Conservation (phyloP, 148 eudicot species). For the Cornus suecica region DNA sequence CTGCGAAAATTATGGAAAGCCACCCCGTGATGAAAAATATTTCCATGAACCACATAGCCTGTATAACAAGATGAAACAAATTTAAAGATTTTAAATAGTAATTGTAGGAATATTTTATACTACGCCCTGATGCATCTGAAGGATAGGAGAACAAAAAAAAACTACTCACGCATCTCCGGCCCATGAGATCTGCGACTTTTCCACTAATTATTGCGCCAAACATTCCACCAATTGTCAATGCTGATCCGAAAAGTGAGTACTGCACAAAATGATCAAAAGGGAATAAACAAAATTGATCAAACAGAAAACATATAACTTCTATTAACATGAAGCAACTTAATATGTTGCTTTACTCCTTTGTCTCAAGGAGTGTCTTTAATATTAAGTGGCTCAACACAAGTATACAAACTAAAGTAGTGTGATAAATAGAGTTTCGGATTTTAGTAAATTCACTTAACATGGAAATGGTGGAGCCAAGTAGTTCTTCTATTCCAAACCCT, state of each 20-base stretch:
- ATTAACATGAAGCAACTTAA: no score
- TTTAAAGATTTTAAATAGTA: neutral
- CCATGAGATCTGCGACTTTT: constrained; percentile 41
- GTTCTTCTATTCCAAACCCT: no score
- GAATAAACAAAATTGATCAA: neutral
- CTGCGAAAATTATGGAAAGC: constrained; percentile 38
- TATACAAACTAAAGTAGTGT: no score
- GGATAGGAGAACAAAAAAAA: neutral
- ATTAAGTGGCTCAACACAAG: no score
- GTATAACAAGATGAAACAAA: constrained; percentile 14
- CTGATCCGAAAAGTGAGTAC: constrained; percentile 22
- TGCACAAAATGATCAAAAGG: neutral
- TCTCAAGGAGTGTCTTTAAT: no score
- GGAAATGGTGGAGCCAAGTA: no score
- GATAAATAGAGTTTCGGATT: no score
- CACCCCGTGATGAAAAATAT: constrained; percentile 41
- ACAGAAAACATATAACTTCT: no score
- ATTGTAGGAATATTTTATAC: neutral
- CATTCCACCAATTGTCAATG: constrained; percentile 47
- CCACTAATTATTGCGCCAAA: constrained; percentile 53
- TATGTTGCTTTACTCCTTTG: no score
- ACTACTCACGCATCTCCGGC: constrained; percentile 49
- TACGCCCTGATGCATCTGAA: neutral
- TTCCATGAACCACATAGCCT: constrained; percentile 54
- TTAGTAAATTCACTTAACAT: no score